These are phyloP conservation scores for Podospora australis DNA, from an alignment of 495 filamentous ascomycete species.

Conservation along the genomic window DNA sequence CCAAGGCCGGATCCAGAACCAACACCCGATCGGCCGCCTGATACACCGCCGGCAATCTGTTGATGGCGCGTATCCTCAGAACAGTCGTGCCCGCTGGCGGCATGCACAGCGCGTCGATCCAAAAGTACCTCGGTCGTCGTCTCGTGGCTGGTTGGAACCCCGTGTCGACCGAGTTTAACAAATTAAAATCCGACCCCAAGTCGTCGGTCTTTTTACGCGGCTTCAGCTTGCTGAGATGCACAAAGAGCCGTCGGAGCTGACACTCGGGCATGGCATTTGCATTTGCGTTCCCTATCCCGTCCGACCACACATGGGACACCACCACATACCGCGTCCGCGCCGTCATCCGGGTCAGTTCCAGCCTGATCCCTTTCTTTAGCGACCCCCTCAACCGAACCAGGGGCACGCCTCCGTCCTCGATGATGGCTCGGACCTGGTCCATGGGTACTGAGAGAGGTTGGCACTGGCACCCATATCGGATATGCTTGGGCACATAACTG, in stretches of 20 bases:
- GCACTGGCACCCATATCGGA: conserved; percentile 15
- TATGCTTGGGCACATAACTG: conserved; percentile 16
- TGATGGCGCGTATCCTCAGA: conserved; percentile 15
- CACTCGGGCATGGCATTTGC: conserved; percentile 21
- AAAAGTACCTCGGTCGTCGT: conserved; percentile 12
- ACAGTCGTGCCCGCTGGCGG: conserved; percentile 6
- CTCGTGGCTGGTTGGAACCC: conserved; percentile 11
- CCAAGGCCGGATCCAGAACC: conserved; percentile 16
- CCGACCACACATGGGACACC: conserved; percentile 19
- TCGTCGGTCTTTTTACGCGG: conserved; percentile 1
- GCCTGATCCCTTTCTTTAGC: conserved; percentile 1
- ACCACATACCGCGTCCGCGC: conserved; percentile 13
- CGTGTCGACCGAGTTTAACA: conserved; percentile 13
- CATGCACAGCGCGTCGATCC: conserved; percentile 23
- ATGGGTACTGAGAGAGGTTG: conserved; percentile 11
- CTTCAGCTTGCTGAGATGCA: conserved; percentile 9
- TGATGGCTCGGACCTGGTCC: conserved; percentile 16
- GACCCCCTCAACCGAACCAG: conserved; percentile 9
- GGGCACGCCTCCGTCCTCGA: conserved; percentile 15
- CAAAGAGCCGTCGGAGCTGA: conserved; percentile 15
- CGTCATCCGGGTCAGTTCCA: conserved; percentile 13
- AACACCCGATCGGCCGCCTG: conserved; percentile 17
- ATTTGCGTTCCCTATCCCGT: conserved; percentile 11
- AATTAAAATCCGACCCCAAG: conserved; percentile 5
- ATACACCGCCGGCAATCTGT: conserved; percentile 17